These are phyloP conservation scores for Curvularia spicifera DNA, from an alignment of 2,329 filamentous ascomycete genomes.

Conservation along the genomic window DNA sequence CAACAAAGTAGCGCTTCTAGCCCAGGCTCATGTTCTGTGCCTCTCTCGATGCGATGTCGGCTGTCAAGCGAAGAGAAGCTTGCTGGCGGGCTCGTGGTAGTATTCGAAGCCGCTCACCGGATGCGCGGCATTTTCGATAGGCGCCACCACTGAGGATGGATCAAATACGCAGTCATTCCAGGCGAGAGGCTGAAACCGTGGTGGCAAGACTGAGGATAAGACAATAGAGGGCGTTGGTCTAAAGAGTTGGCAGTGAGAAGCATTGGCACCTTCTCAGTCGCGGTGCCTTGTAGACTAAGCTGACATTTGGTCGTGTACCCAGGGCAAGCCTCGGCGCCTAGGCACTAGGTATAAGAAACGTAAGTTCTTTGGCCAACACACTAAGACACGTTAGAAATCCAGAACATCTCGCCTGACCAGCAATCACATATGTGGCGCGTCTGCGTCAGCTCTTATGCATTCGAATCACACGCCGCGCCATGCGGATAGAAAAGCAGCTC, in stretches of 20 bases:
- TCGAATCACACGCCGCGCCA: not conserved
- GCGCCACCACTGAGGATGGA: not conserved
- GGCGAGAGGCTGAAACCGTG: not conserved
- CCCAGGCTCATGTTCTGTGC: not conserved
- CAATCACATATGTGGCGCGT: not conserved
- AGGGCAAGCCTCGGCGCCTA: not conserved
- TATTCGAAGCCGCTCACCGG: not conserved
- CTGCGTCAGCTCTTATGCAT: constrained; percentile 1
- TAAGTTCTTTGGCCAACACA: not conserved
- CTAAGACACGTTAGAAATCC: not conserved
- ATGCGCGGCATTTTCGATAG: not conserved
- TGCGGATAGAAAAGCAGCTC: no score
- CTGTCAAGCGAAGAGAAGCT: not conserved
- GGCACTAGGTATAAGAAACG: not conserved
- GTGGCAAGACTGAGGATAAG: not conserved
- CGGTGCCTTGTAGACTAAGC: not conserved
- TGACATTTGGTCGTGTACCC: not conserved
- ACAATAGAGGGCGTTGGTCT: not conserved
- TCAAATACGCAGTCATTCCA: not conserved
- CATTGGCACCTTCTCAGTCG: not conserved
- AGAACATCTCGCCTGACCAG: not conserved
- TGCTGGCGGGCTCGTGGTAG: not conserved
- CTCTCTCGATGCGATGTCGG: not conserved
- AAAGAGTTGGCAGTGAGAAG: not conserved
- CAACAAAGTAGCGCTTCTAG: not conserved